Evolutionary conservation across 2,329 filamentous ascomycete species (phyloP).

Genomic region (Graphium sp.): DNA sequence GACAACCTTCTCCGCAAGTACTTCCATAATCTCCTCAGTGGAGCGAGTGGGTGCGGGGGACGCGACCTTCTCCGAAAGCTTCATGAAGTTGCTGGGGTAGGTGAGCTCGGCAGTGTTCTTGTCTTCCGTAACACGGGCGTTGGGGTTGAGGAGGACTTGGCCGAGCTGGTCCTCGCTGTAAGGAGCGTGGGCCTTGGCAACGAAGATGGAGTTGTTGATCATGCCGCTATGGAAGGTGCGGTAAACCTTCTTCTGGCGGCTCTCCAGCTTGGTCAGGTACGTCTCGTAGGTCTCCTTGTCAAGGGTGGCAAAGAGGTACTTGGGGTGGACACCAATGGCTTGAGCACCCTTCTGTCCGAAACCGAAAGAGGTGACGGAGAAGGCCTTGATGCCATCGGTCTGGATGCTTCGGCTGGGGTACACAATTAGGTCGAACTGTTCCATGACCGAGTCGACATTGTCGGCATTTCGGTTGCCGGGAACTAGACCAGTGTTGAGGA

Average conservation of each 20-base stretch:
- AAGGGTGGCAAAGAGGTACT: slow-evolving; percentile 88
- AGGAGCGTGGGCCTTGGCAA: slow-evolving; percentile 81
- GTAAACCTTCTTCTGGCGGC: slow-evolving; percentile 96
- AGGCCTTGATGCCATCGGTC: slow-evolving; percentile 95
- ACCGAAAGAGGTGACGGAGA: slow-evolving; percentile 96
- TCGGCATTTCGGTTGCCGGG: slow-evolving; percentile 97
- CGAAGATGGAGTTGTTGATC: slow-evolving; percentile 96
- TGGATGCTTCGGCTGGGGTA: slow-evolving; percentile 92
- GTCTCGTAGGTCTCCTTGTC: slow-evolving; percentile 67
- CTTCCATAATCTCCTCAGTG: slow-evolving; percentile 62
- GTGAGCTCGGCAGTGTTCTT: slow-evolving; percentile 71
- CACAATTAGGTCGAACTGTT: slow-evolving; percentile 94
- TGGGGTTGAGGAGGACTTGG: slow-evolving; percentile 84
- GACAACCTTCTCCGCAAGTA: slow-evolving; percentile 47
- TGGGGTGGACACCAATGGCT: slow-evolving; percentile 90
- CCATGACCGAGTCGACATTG: slow-evolving; percentile 91
- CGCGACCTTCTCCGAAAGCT: slow-evolving; percentile 40
- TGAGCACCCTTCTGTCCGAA: slow-evolving; percentile 99
- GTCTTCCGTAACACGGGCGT: slow-evolving; percentile 69
- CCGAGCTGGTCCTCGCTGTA: slow-evolving; percentile 79
- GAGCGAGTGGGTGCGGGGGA: slow-evolving; percentile 34
- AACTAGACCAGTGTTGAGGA: slow-evolving; percentile 83
- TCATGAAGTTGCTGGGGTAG: slow-evolving; percentile 55
- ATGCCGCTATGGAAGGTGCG: slow-evolving; percentile 96
- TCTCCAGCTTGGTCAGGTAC: slow-evolving; percentile 79